Percentiles rank a stretch among this genome's conserved stretches.
Conservation (phyloP, 192 early-diverging fungal species). For the Coemansia interrupta region DNA sequence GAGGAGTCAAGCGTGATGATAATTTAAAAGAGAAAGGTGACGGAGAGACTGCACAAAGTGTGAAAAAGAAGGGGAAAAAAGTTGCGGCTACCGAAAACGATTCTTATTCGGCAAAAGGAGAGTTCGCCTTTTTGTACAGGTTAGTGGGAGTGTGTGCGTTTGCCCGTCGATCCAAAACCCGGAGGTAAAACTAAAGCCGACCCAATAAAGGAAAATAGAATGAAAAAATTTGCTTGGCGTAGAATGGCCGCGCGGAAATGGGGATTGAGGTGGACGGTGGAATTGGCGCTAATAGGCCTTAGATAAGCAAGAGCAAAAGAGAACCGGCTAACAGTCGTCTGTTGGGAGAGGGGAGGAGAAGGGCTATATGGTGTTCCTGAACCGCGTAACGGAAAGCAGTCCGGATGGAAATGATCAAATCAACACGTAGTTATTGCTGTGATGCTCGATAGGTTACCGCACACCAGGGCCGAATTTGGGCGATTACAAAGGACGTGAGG, state of each 20-base stretch:
- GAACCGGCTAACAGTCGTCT: neutral
- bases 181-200: neutral
- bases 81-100: neutral
- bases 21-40: neutral
- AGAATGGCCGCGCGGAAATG: too few species aligned
- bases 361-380: neutral
- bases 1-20: neutral
- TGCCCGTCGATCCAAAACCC: neutral
- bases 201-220: neutral
- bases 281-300: neutral
- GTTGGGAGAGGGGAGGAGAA: neutral
- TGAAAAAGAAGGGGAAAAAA: constrained; percentile 1
- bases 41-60: neutral
- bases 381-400: too few species aligned
- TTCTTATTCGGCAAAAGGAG: neutral
- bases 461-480: too few species aligned
- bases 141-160: too few species aligned
- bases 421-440: too few species aligned
- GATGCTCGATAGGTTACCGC: too few species aligned
- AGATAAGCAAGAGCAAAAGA: neutral
- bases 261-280: too few species aligned
- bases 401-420: too few species aligned
- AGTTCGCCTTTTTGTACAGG: neutral
- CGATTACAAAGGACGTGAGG: too few species aligned
- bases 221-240: too few species aligned